phyloP scores from a whole-genome alignment of 2,329 filamentous ascomycete species.

The Paraconiothyrium sp. region DNA sequence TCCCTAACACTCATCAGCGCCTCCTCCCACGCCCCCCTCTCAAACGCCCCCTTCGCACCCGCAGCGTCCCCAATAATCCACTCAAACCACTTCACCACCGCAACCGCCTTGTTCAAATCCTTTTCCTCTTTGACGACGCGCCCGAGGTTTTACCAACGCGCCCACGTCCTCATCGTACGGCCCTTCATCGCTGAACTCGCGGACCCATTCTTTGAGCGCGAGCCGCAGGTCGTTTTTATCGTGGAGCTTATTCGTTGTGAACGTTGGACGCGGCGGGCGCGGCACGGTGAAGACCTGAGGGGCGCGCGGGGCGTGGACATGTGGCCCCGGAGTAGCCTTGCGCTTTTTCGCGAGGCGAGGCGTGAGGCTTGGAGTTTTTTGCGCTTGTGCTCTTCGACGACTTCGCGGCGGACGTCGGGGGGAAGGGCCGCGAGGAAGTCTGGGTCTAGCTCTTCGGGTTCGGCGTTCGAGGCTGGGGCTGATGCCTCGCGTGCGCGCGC shows the following conservation, averaged over 20 bases:
- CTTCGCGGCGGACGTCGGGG: constrained; percentile 71
- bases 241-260: constrained; percentile 68
- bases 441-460: constrained; percentile 49
- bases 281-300: constrained; percentile 53
- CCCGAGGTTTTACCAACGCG: constrained; percentile 74
- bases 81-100: constrained; percentile 72
- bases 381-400: constrained; percentile 75
- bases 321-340: constrained; percentile 1
- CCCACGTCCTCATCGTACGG: constrained; percentile 82
- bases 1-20: constrained; percentile 53
- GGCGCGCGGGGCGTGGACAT: constrained; percentile 56
- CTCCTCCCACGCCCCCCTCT: constrained; percentile 43
- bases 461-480: constrained; percentile 36
- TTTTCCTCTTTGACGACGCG: constrained; percentile 78
- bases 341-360: constrained; percentile 37
- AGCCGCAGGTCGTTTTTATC: constrained; percentile 72
- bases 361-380: constrained; percentile 37
- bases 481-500: constrained; percentile 26
- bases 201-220: constrained; percentile 80
- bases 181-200: constrained; percentile 74
- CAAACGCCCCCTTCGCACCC: constrained; percentile 24
- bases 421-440: constrained; percentile 85
- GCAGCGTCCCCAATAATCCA: constrained; percentile 51
- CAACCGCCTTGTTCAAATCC: constrained; percentile 78
- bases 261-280: constrained; percentile 64